Evolutionary conservation across 2,329 filamentous ascomycete genomes (phyloP).

Genomic region (Fusarium bulbicola): DNA sequence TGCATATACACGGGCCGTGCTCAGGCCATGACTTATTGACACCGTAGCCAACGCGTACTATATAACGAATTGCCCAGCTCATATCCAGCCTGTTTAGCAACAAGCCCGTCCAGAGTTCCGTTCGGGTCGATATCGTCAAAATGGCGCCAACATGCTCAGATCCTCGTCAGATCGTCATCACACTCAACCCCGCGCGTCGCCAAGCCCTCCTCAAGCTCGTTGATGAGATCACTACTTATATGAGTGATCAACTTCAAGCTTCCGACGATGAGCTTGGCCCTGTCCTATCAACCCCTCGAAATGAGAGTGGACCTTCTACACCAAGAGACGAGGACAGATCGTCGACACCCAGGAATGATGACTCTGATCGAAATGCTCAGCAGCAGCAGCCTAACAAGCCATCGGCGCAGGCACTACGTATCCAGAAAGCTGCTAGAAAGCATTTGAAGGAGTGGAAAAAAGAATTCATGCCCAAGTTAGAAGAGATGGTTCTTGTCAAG

Average conservation of each 20-base stretch:
- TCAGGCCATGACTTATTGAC: constrained; percentile 7
- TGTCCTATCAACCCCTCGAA: constrained; percentile 35
- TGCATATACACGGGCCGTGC: constrained; percentile 2
- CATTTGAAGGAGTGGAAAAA: constrained; percentile 83
- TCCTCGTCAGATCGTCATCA: constrained; percentile 64
- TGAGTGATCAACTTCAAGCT: constrained; percentile 61
- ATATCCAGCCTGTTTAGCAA: background rate
- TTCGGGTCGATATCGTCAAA: constrained; percentile 2
- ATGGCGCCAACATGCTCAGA: constrained; percentile 66
- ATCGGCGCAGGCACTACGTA: constrained; percentile 42
- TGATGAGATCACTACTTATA: constrained; percentile 61
- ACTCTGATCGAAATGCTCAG: constrained; percentile 16
- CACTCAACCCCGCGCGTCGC: constrained; percentile 62
- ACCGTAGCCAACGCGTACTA: constrained; percentile 1
- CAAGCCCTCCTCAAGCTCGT: constrained; percentile 61
- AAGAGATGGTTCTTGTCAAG: constrained; percentile 68
- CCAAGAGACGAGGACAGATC: constrained; percentile 9
- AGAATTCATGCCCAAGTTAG: constrained; percentile 73
- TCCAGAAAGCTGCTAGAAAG: constrained; percentile 65
- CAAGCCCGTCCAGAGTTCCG: background rate
- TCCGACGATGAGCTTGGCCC: constrained; percentile 45
- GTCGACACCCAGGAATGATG: constrained; percentile 10
- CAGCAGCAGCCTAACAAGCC: constrained; percentile 17
- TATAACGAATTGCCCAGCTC: background rate
- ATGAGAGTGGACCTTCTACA: constrained; percentile 17